Base-by-base conservation (phyloP, 2,329 filamentous ascomycete genomes). In the Botryosphaeria dothidea region DNA sequence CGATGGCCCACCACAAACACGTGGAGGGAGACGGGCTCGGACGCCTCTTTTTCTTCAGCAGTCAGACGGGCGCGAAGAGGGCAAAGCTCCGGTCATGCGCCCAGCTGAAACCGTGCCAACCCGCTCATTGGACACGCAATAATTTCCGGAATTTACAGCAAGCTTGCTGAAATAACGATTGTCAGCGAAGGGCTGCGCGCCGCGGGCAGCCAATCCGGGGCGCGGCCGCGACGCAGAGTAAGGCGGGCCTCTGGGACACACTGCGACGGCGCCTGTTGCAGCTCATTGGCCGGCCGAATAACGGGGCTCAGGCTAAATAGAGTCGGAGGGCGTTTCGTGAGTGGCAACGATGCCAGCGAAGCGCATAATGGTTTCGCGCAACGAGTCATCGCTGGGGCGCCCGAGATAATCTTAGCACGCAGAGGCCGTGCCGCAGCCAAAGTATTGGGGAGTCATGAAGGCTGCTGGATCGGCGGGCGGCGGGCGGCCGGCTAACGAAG, bases 311-410 rank as follows among this genome's bases (percentile, higher is more conserved):
- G 49, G 49, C 19, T n/a, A 60, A 41, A 52, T 52, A 60, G 56
- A 38, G 38, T 60, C 56, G 56, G 17, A 45, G 56, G 56, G 56
- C 56, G 56, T 60, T 60, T 60, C 56, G 56, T 27, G 21, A 36
- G 34, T 27, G 36, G 36, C 52, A 27, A 31, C 56, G 38, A 15
- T 41, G 38, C 38, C 38, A 41, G 38, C 38, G 38, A 41, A 60
- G 56, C 56, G 56, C 56, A 60, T 60, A 41, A 60, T 46, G 56
- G 56, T 45, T 52, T 52, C 49, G 46, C 46, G 49, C 15, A 29
- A 27, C 56, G 56, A 60, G 56, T 60, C 56, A 60, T 60, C 56
- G 56, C 38, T 21, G 41, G 54, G 41, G 38, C 56, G 56, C 41
- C 41, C 41, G 43, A 60, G 41, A 46, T 52, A 34, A 41, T 41